These are phyloP conservation scores for Melampsora americana DNA, from an alignment of 1,284 basidiomycete species.

Conservation along the genomic window DNA sequence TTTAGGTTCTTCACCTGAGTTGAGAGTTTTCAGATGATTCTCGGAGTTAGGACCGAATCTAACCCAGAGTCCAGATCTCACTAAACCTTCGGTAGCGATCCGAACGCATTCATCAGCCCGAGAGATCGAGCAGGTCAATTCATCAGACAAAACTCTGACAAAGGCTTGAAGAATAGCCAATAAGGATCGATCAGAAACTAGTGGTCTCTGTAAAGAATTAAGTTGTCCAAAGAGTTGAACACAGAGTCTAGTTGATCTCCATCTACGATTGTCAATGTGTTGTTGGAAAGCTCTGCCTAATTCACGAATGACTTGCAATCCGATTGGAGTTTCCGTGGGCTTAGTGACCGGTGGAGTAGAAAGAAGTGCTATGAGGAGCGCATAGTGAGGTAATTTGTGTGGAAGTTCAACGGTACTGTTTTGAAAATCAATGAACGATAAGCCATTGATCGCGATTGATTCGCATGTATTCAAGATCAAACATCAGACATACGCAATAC, in stretches of 20 bases:
- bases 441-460: not conserved
- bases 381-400: constrained; percentile 84
- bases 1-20: not conserved
- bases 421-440: not conserved
- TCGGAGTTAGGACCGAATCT: not conserved
- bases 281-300: constrained; percentile 80
- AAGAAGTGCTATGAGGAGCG: constrained; percentile 70
- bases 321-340: constrained; percentile 56
- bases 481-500: constrained; percentile 48
- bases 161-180: constrained; percentile 48
- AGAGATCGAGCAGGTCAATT: constrained; percentile 48
- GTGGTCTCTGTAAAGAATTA: constrained; percentile 56
- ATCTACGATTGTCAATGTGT: constrained; percentile 77
- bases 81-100: constrained; percentile 49
- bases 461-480: not conserved
- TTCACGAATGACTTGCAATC: constrained; percentile 76
- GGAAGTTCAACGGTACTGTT: constrained; percentile 77
- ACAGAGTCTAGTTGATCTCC: constrained; percentile 79
- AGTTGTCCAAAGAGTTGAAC: constrained; percentile 88
- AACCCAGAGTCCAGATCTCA: constrained; percentile 44
- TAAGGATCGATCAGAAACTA: constrained; percentile 39
- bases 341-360: constrained; percentile 56
- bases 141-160: constrained; percentile 46
- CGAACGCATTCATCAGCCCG: constrained; percentile 51
- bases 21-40: not conserved